A percentile compares a stretch with the other conserved stretches of the same genome.
phyloP scores from a whole-genome alignment of 306 rosid species.

The Lathyrus sativus region DNA sequence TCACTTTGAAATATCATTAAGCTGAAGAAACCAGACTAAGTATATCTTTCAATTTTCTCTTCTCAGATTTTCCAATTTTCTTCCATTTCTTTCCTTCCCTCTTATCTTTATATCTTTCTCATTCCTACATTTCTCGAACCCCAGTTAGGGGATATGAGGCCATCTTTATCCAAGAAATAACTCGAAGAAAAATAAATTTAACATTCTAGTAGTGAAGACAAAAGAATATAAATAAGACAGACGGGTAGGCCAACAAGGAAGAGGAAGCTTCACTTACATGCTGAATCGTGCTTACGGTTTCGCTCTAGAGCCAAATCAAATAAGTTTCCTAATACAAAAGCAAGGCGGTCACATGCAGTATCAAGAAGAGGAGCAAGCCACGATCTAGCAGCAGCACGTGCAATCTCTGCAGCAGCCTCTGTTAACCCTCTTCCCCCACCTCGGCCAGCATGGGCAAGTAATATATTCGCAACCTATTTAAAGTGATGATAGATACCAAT shows the following conservation, averaged over 20 bases:
- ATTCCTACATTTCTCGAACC: neutral
- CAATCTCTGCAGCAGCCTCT: slow-evolving; percentile 99
- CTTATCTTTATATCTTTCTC: neutral
- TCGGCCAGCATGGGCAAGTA: slow-evolving; percentile 93
- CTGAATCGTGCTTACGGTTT: slow-evolving; percentile 61
- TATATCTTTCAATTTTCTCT: neutral
- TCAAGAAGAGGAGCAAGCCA: slow-evolving; percentile 99
- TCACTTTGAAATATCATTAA: neutral
- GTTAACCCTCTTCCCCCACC: slow-evolving; percentile 85
- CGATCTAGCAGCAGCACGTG: slow-evolving; percentile 92
- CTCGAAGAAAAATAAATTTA: neutral
- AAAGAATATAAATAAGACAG: slow-evolving; percentile 1
- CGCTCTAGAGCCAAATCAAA: slow-evolving; percentile 89
- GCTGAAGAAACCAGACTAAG: slow-evolving; percentile 22
- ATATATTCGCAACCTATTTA: slow-evolving; percentile 89
- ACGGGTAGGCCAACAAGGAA: neutral
- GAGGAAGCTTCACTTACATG: slow-evolving; percentile 59
- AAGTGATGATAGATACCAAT: slow-evolving; percentile 27
- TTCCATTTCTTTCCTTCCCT: neutral
- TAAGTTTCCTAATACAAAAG: slow-evolving; percentile 82
- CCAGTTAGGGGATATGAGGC: neutral
- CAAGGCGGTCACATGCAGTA: slow-evolving; percentile 93
- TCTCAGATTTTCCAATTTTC: neutral
- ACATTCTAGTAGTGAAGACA: slow-evolving; percentile 18
- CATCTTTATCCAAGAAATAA: neutral